These are phyloP conservation scores for Apiospora koreana DNA, from an alignment of 2,329 filamentous ascomycete species.

Conservation along the genomic window DNA sequence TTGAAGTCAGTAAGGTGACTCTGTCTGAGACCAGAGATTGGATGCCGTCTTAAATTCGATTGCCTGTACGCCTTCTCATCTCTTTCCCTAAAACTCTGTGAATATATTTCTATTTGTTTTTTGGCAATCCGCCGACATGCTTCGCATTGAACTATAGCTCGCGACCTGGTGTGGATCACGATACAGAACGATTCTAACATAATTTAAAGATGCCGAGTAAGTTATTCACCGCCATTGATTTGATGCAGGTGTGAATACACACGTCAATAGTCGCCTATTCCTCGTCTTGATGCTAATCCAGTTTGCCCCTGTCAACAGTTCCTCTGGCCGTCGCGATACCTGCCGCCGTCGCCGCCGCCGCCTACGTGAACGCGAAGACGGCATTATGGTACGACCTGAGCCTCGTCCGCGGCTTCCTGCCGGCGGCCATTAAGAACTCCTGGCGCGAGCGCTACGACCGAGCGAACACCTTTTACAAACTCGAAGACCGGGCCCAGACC, in stretches of 20 bases:
- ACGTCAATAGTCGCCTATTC: too few relatives aligned
- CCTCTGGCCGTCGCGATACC: conserved; percentile 58
- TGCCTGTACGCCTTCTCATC: neutral
- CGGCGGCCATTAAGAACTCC: conserved; percentile 42
- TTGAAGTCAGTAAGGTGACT: neutral
- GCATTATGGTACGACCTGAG: conserved; percentile 66
- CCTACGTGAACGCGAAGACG: conserved; percentile 76
- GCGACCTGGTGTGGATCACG: conserved; percentile 3
- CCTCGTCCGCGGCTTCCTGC: conserved; percentile 57
- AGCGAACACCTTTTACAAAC: conserved; percentile 71
- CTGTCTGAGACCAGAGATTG: neutral
- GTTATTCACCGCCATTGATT: conserved; percentile 12
- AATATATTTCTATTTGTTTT: neutral
- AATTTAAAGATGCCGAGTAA: conserved; percentile 22
- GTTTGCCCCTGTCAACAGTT: conserved; percentile 36
- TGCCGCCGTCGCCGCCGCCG: conserved; percentile 65
- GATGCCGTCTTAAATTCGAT: neutral
- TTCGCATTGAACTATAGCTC: neutral
- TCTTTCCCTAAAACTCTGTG: neutral
- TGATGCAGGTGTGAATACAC: neutral
- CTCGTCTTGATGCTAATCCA: neutral
- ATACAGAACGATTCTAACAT: neutral
- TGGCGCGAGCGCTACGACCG: conserved; percentile 58
- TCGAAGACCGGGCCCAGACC: conserved; percentile 66
- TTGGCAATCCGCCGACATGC: neutral